A percentile compares a stretch with the other conserved stretches of the same genome.
phyloP scores from a whole-genome alignment of 2,329 filamentous ascomycete species.

The Fusarium sp. region DNA sequence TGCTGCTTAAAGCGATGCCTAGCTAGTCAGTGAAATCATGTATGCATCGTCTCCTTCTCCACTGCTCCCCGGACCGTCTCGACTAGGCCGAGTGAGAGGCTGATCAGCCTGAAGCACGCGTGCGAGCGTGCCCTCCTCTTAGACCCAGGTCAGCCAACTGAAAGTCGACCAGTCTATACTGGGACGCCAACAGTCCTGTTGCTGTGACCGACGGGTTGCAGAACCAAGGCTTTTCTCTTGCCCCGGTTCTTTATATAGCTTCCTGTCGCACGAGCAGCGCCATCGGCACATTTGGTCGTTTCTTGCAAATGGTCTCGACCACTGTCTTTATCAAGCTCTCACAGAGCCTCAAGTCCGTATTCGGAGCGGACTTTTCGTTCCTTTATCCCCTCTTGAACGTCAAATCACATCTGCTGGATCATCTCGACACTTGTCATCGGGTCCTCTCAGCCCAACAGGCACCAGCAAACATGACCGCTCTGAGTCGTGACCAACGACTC shows the following conservation, averaged over 20 bases:
- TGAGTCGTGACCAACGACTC: slow-evolving; percentile 35
- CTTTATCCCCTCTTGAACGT: slow-evolving; percentile 4
- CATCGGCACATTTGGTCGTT: slow-evolving; percentile 6
- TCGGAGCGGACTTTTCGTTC: background rate
- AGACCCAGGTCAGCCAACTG: slow-evolving; percentile 11
- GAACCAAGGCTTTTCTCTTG: slow-evolving; percentile 1
- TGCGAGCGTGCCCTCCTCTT: slow-evolving; percentile 3
- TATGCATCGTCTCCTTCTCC: slow-evolving; percentile 9
- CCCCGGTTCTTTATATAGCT: slow-evolving; percentile 23
- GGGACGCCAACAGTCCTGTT: slow-evolving; percentile 10
- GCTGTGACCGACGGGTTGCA: slow-evolving; percentile 14
- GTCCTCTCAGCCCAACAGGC: background rate
- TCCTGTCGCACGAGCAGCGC: slow-evolving; percentile 23
- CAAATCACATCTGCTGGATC: slow-evolving; percentile 6
- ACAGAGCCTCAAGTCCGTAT: background rate
- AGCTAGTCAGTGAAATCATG: slow-evolving; percentile 13
- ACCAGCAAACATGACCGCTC: slow-evolving; percentile 19
- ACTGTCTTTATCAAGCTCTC: background rate
- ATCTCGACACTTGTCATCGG: background rate
- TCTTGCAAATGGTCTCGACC: background rate
- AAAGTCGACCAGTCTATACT: slow-evolving; percentile 10
- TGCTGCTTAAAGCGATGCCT: slow-evolving; percentile 25
- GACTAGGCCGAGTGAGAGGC: background rate
- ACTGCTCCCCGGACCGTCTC: background rate
- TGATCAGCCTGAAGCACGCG: slow-evolving; percentile 3